Base-by-base conservation (phyloP, 192 early-diverging fungal species). In the Coemansia sp. region DNA sequence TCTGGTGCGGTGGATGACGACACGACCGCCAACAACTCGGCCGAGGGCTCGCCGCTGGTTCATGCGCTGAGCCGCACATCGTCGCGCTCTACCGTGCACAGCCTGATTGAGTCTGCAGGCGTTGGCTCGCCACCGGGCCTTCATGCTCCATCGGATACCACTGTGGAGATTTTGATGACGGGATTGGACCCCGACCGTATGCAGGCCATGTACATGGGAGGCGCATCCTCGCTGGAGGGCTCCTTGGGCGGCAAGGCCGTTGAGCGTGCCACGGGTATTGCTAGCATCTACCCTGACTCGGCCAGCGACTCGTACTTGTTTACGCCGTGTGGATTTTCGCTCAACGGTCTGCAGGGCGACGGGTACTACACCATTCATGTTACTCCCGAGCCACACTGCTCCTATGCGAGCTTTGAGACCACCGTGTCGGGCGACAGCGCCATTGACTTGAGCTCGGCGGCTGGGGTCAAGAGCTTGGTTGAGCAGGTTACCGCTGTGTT, bases 371-470 rank as follows among this genome's bases (percentile, higher is more conserved):
- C 93, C 18, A 93, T 97, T 75, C 97, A 99, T 65, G 97, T 99
- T 16, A 99, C 97, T 18, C 97, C 97, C 12, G 97, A 99, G 76
- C 90, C 87, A n/a, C 83, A 88, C 64, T 99, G 94, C 89, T 99
- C 97, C 20, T 99, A 99, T 69, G 97, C 97, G n/a, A 95, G 93
- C 38, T 96, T 97, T 78, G 97, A 99, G 75, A 95, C 94, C 36
- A 95, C 92, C 65, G 88, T 99, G 48, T 88, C 93, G 8, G 77
- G 90, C 35, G 78, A 85, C 23, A 70, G 80, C 9, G 61, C 48
- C 6, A 65, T 69, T 21, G 69, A 81, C 42, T 60, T 81, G 31
- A 57, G 35, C 83, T 84, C 59, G 79, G 87, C 61, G 1, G 48
- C 18, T 12, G 77, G 84, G 0, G 87, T 90, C 73, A 85, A 92